Evolutionary conservation across 768 basidiomycete species (phyloP).

Genomic region (Lactarius psammicola): DNA sequence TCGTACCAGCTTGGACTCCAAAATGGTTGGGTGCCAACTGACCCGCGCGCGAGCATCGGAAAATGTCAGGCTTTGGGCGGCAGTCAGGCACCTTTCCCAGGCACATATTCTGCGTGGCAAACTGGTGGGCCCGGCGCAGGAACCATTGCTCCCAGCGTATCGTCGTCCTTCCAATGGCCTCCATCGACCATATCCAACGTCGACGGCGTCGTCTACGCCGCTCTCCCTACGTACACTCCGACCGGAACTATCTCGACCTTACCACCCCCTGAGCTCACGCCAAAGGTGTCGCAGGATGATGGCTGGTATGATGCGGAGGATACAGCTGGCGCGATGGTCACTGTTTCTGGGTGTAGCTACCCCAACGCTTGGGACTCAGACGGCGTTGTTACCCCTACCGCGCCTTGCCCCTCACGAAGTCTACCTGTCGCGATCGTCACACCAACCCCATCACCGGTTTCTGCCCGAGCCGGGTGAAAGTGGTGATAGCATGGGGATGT

Average conservation of each 20-base stretch:
- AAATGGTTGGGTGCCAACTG: slow-evolving; percentile 74
- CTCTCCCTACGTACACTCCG: slow-evolving; percentile 60
- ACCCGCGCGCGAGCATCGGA: slow-evolving; percentile 68
- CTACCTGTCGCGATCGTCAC: neutral
- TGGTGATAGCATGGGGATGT: neutral
- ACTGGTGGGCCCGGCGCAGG: slow-evolving; percentile 62
- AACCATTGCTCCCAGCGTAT: slow-evolving; percentile 44
- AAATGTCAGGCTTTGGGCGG: slow-evolving; percentile 58
- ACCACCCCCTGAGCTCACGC: slow-evolving; percentile 53
- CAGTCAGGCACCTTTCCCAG: slow-evolving; percentile 35
- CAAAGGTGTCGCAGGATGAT: slow-evolving; percentile 40
- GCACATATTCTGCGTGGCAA: slow-evolving; percentile 61
- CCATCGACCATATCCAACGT: slow-evolving; percentile 49
- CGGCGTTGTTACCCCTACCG: slow-evolving; percentile 27
- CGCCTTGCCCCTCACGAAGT: slow-evolving; percentile 15
- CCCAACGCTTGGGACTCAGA: slow-evolving; percentile 50
- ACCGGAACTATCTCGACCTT: slow-evolving; percentile 59
- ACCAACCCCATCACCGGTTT: neutral
- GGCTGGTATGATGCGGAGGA: slow-evolving; percentile 61
- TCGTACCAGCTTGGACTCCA: slow-evolving; percentile 67
- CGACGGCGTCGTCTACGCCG: slow-evolving; percentile 37
- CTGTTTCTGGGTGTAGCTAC: slow-evolving; percentile 63
- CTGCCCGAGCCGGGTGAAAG: neutral
- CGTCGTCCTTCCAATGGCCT: slow-evolving; percentile 53
- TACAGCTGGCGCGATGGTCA: slow-evolving; percentile 52